Base-by-base conservation (phyloP, 768 basidiomycete genomes). In the Boletellus ananas region DNA sequence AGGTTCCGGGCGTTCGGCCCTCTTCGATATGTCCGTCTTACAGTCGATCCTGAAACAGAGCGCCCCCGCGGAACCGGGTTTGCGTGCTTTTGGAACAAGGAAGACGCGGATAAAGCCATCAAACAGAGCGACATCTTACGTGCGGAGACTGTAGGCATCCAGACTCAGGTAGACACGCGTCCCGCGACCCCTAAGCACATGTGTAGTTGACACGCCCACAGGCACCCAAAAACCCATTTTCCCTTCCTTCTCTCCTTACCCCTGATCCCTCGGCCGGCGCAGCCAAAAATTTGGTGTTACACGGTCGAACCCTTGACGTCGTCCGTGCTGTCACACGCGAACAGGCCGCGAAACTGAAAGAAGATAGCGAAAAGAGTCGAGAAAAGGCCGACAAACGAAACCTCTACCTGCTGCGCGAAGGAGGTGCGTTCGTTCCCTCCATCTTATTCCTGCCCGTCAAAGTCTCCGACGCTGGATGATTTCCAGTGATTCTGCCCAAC, bases 31-130 rank as follows among this genome's bases (percentile, higher is more conserved):
- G 94, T 90, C 4, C 83, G 91, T 18, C 89, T 98, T 45, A 88
- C 94, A 0, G 73, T 93, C 68, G 96, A 98, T 58, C 76, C 73
- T 7, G 81, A 75, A 2, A 92, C 86, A 1, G 90, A 86, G 16
- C 85, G 94, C 40, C 93, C 95, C 20, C 79, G 93, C 40, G 96
- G 96, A 21, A 95, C 94, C 6, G 96, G 94, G 3, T 99, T 99
- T 63, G 93, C 86, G 2, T 97, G 94, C 66, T 97, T 95, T 71
- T 97, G 95, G 94, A 91, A 94, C 50, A 83, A 79, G 52, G 88
- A 84, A 55, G 88, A 94, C 55, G 94, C 94, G 14, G 85, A 94
- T 61, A 83, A 83, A 52, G 92, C 83, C 9, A 76, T 98, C 20
- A 76, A 83, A 47, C 89, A 94, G 62, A 87, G 92, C 51, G 83